phyloP scores from a whole-genome alignment of 192 early-diverging fungal genomes.

The Mortierella antarctica region DNA sequence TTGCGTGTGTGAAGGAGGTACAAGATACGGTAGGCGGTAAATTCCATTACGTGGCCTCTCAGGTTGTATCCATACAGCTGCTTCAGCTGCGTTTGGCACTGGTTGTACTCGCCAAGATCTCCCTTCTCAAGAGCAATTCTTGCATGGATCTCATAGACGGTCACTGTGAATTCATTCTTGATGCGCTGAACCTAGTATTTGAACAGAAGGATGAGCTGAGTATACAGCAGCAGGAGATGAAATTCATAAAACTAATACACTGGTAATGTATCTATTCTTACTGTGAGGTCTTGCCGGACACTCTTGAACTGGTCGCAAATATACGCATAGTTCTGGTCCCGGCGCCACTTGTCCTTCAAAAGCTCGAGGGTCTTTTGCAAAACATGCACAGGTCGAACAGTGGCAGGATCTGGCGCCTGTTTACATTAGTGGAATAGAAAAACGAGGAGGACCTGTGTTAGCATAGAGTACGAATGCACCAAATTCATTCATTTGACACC shows the following conservation, averaged over 20 bases:
- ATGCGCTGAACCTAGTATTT: slow-evolving; percentile 84
- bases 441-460: slow-evolving; percentile 10
- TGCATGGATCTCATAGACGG: slow-evolving; percentile 95
- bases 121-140: slow-evolving; percentile 96
- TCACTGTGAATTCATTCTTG: slow-evolving; percentile 91
- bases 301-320: slow-evolving; percentile 98
- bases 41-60: slow-evolving; percentile 86
- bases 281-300: slow-evolving; percentile 95
- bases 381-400: slow-evolving; percentile 89
- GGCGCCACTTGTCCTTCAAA: slow-evolving; percentile 82
- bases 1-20: slow-evolving; percentile 92
- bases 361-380: slow-evolving; percentile 81
- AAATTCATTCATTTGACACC: background rate
- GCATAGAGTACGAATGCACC: background rate
- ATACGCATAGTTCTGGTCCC: slow-evolving; percentile 91
- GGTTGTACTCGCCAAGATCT: slow-evolving; percentile 98
- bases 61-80: slow-evolving; percentile 82
- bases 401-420: slow-evolving; percentile 89
- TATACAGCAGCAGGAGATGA: background rate
- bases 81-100: slow-evolving; percentile 95
- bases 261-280: slow-evolving; percentile 34
- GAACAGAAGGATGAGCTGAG: background rate
- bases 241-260: background rate
- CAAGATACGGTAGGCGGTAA: slow-evolving; percentile 92
- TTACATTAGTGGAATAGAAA: background rate